These are phyloP conservation scores for Jamesozyma gamospora DNA, from an alignment of 805 yeast species.

Conservation along the genomic window DNA sequence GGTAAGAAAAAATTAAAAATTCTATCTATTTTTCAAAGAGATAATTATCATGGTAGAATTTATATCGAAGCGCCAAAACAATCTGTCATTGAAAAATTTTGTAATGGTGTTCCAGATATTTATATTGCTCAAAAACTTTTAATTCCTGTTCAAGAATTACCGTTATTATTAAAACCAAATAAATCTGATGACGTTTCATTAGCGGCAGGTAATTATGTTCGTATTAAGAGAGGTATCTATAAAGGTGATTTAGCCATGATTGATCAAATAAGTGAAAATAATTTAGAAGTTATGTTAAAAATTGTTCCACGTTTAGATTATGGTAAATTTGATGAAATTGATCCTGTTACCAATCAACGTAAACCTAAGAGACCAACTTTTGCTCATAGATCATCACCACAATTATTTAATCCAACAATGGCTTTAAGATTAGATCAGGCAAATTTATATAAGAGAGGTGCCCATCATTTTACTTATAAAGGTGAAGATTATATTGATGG, in stretches of 20 bases:
- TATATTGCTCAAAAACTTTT: conserved; percentile 64
- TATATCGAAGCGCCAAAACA: conserved; percentile 91
- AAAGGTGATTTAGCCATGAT: conserved; percentile 89
- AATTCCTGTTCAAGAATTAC: conserved; percentile 93
- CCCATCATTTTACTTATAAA: conserved; percentile 58
- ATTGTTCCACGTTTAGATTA: conserved; percentile 91
- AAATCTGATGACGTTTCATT: conserved; percentile 80
- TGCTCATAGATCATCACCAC: conserved; percentile 71
- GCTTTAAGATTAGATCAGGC: conserved; percentile 79
- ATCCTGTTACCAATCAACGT: conserved; percentile 41
- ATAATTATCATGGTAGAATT: conserved; percentile 81
- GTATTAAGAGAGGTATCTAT: conserved; percentile 84
- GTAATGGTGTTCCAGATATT: conserved; percentile 82
- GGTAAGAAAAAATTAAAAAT: conserved; percentile 69
- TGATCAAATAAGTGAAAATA: conserved; percentile 87
- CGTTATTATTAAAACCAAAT: conserved; percentile 81
- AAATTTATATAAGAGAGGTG: conserved; percentile 55
- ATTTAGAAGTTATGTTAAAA: conserved; percentile 87
- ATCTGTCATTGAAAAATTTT: conserved; percentile 82
- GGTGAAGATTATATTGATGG: conserved; percentile 90
- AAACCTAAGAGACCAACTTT: conserved; percentile 43
- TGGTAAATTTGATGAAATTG: conserved; percentile 53
- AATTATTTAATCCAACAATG: conserved; percentile 79
- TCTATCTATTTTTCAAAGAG: conserved; percentile 86
- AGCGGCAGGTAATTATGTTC: conserved; percentile 85